Conservation (phyloP, 768 basidiomycete species). For the Suillus bovinus region DNA sequence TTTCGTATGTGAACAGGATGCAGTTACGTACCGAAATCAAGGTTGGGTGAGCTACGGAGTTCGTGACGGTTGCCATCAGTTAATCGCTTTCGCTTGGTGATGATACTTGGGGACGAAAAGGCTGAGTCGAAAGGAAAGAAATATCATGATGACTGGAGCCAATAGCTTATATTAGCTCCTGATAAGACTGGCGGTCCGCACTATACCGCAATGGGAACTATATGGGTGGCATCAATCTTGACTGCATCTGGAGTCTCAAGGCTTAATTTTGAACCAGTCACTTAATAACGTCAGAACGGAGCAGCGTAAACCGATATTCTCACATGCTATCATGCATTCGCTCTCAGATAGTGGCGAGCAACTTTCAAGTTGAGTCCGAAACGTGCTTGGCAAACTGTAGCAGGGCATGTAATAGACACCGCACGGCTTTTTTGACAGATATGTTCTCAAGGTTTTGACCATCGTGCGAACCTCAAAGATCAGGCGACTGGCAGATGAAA, state of each 20-base stretch:
- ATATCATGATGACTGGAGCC: not conserved
- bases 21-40: slow-evolving; percentile 48
- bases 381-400: not conserved
- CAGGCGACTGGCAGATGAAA: no score
- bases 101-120: not conserved
- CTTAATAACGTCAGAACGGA: not conserved
- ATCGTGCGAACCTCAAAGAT: not conserved
- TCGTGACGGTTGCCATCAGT: slow-evolving; percentile 59
- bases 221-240: not conserved
- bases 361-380: not conserved
- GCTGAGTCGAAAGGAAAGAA: not conserved
- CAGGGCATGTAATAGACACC: not conserved
- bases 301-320: not conserved
- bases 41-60: slow-evolving; percentile 61
- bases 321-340: not conserved
- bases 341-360: not conserved
- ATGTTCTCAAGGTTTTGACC: not conserved
- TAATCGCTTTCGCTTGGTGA: not conserved
- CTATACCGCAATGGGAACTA: slow-evolving; percentile 3
- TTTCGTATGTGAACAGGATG: not conserved
- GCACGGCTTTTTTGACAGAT: not conserved
- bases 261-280: slow-evolving; percentile 1
- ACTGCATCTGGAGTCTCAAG: not conserved
- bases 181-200: slow-evolving; percentile 11
- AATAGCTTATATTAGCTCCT: slow-evolving; percentile 1